Percentiles rank a stretch among this genome's conserved stretches.
Evolutionary conservation across 192 early-diverging fungal species (phyloP).

Genomic region (Diversispora epigaea): DNA sequence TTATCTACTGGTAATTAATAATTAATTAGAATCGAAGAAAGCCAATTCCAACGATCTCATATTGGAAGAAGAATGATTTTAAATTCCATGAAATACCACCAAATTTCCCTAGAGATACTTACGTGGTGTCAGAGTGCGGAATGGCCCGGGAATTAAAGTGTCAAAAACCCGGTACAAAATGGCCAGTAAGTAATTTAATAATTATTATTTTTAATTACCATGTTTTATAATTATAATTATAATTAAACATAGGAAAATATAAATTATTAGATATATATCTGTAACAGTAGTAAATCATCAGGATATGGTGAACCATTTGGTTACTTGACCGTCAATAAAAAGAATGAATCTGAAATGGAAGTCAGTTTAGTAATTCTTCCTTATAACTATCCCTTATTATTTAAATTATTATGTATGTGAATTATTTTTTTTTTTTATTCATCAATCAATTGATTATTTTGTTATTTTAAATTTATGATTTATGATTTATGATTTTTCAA

Average conservation of each 20-base stretch:
- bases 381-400: not conserved
- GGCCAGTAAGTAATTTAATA: not conserved
- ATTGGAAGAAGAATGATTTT: not conserved
- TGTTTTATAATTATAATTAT: not conserved
- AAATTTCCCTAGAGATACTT: not conserved
- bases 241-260: not conserved
- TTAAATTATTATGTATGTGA: not conserved
- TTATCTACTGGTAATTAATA: not conserved
- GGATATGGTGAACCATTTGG: conserved; percentile 11
- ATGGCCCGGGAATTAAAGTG: not conserved
- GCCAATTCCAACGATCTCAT: conserved; percentile 1
- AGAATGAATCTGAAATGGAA: conserved; percentile 8
- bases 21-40: not conserved
- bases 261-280: not conserved
- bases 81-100: not conserved
- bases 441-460: not conserved
- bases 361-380: conserved; percentile 16
- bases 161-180: conserved; percentile 1
- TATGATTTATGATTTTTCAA: not conserved
- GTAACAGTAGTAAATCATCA: not conserved
- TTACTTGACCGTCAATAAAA: not conserved
- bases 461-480: not conserved
- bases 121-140: not conserved
- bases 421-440: not conserved
- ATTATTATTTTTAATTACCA: not conserved